Conservation (phyloP, 768 basidiomycete species). For the Tephrocybe rancida region DNA sequence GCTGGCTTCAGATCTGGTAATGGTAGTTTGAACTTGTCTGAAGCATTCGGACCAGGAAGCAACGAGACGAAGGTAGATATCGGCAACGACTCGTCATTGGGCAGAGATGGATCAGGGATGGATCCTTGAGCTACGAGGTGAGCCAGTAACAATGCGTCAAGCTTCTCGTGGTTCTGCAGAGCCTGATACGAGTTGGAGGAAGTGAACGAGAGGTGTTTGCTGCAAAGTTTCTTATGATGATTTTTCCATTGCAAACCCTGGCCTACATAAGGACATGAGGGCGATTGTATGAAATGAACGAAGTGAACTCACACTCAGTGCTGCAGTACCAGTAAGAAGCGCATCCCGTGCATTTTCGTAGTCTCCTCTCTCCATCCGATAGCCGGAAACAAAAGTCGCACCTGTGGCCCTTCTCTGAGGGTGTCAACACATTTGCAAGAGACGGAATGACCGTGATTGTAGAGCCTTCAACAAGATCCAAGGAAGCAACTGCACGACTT, state of each 20-base stretch:
- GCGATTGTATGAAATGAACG: background rate
- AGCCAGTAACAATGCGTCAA: slow-evolving; percentile 67
- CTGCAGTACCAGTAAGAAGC: slow-evolving; percentile 77
- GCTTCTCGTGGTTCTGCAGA: slow-evolving; percentile 52
- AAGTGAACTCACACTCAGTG: slow-evolving; percentile 50
- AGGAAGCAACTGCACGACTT: slow-evolving; percentile 48
- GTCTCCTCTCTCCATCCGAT: slow-evolving; percentile 25
- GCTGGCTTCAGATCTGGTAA: slow-evolving; percentile 36
- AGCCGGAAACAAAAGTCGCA: slow-evolving; percentile 66
- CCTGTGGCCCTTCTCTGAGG: slow-evolving; percentile 58
- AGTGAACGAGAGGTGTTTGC: slow-evolving; percentile 46
- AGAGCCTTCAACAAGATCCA: slow-evolving; percentile 44
- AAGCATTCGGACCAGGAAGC: slow-evolving; percentile 40
- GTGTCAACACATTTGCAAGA: slow-evolving; percentile 51
- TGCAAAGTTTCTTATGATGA: slow-evolving; percentile 75
- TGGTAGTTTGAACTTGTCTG: slow-evolving; percentile 15
- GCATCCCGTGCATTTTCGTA: slow-evolving; percentile 68
- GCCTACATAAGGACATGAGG: slow-evolving; percentile 41
- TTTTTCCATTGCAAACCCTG: slow-evolving; percentile 68
- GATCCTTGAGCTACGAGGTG: slow-evolving; percentile 54
- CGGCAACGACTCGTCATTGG: slow-evolving; percentile 22
- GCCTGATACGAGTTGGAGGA: slow-evolving; percentile 48
- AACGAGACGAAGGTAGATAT: slow-evolving; percentile 43
- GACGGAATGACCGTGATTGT: slow-evolving; percentile 46
- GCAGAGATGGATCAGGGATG: slow-evolving; percentile 17